Evolutionary conservation across 495 filamentous ascomycete species (phyloP), one percentile per base, ranked within the genome.

Genomic region (Tuber microsphaerosporum): DNA sequence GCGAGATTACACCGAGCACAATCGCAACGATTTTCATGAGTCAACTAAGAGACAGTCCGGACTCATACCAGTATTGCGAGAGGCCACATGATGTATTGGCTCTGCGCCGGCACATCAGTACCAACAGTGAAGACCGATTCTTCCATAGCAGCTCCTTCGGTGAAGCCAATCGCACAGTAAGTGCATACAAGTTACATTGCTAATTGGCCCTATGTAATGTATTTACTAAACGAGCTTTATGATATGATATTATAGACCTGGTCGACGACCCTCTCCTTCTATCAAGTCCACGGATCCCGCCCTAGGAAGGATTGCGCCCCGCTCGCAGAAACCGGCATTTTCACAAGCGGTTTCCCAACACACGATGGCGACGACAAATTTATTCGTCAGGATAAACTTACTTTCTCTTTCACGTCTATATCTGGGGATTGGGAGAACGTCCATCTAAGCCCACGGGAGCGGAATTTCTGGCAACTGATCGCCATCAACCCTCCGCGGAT

Each of bases 401-500:
- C 41, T 39, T 37, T 73, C 44, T 73, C 71, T 16, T 44, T 73
- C 31, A 73, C 71, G 3, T 56, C 20, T 31, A 56, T 56, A 51
- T 46, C 44, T 48, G 45, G 41, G 2, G 48, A 56, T 22, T 56
- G 44, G 34, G 43, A 72, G 31, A 46, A 46, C 61, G 26, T 46
- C 45, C 26, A 56, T 9, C 46, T 51, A 9, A 51, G 46, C n/a
- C 46, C 46, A 20, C 46, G 46, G 19, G 46, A 51, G 46, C 20
- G 46, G 46, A 51, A 51, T 51, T 51, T 51, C 46, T 73, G 71
- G 71, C 43, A 73, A 37, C 20, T 73, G 44, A 73, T 73, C 39
- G 71, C 71, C 9, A 56, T 17, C 26, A 41, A 51, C 46, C 46
- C 46, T 69, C 73, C 61, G 37, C 31, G 42, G 41, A 22, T 17